These are phyloP conservation scores for Neophaeococcomyces aloes DNA, from an alignment of 2,329 filamentous ascomycete species.

Conservation along the genomic window DNA sequence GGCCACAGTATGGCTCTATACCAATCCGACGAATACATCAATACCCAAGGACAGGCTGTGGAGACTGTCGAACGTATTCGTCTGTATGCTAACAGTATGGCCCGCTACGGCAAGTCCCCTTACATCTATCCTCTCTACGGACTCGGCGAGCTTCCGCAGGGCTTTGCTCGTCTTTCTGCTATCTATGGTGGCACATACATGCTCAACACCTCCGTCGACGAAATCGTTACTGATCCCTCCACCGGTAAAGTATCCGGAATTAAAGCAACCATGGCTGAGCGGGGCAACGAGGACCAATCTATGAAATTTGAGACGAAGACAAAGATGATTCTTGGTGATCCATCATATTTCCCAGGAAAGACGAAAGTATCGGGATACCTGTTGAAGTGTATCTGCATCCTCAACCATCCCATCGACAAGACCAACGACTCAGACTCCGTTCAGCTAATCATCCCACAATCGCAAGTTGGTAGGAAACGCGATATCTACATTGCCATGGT, in stretches of 20 bases:
- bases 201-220: conserved; percentile 90
- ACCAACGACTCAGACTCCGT: conserved; percentile 81
- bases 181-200: conserved; percentile 99
- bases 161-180: conserved; percentile 90
- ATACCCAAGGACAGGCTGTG: conserved; percentile 58
- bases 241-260: conserved; percentile 81
- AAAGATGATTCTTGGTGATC: conserved; percentile 91
- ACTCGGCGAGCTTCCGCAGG: conserved; percentile 90
- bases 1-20: conserved; percentile 98
- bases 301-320: conserved; percentile 96
- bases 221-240: conserved; percentile 64
- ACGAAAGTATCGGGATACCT: conserved; percentile 79
- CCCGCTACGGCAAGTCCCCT: conserved; percentile 92
- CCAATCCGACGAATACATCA: conserved; percentile 79
- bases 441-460: conserved; percentile 96
- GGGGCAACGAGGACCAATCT: conserved; percentile 58
- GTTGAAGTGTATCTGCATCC: conserved; percentile 90
- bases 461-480: conserved; percentile 91
- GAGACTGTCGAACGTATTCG: conserved; percentile 87
- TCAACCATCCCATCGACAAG: conserved; percentile 87
- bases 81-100: conserved; percentile 95
- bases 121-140: conserved; percentile 99
- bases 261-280: conserved; percentile 90
- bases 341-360: conserved; percentile 90
- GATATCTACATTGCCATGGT: conserved; percentile 97